phyloP scores from a whole-genome alignment of 805 yeast genomes.

The Yarrowia bubula region DNA sequence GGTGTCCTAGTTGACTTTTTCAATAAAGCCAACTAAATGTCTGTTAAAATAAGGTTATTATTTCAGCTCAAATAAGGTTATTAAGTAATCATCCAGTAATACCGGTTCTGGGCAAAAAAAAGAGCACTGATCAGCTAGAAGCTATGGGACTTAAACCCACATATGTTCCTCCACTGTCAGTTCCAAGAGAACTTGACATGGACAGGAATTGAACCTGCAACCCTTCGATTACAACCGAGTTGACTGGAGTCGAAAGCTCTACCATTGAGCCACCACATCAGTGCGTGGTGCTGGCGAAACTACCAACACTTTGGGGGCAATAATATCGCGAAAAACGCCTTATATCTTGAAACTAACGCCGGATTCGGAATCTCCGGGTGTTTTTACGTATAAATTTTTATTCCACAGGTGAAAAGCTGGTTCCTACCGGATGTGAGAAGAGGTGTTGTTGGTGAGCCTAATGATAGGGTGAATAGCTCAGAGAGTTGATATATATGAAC shows the following conservation, averaged over 20 bases:
- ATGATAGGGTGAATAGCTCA: too few relatives aligned
- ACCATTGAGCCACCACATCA: slow-evolving; percentile 62
- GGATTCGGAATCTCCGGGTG: too few relatives aligned
- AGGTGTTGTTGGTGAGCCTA: too few relatives aligned
- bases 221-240: slow-evolving; percentile 55
- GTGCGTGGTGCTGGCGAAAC: background rate
- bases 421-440: background rate
- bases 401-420: background rate
- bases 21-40: background rate
- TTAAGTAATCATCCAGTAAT: background rate
- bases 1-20: too few relatives aligned
- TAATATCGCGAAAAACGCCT: too few relatives aligned
- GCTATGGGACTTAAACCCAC: slow-evolving; percentile 13
- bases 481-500: too few relatives aligned
- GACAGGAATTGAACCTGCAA: background rate
- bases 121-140: slow-evolving; percentile 7
- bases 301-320: too few relatives aligned
- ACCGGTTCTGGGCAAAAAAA: too few relatives aligned
- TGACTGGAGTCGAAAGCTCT: slow-evolving; percentile 68
- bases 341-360: too few relatives aligned
- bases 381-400: too few relatives aligned
- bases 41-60: too few relatives aligned
- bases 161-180: slow-evolving; percentile 13
- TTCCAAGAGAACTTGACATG: background rate
- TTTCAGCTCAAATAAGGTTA: background rate